Percentiles rank a stretch among this genome's conserved stretches.
These are phyloP conservation scores for Boechera stricta DNA, from an alignment of 345 rosid genomes.

Conservation along the genomic window DNA sequence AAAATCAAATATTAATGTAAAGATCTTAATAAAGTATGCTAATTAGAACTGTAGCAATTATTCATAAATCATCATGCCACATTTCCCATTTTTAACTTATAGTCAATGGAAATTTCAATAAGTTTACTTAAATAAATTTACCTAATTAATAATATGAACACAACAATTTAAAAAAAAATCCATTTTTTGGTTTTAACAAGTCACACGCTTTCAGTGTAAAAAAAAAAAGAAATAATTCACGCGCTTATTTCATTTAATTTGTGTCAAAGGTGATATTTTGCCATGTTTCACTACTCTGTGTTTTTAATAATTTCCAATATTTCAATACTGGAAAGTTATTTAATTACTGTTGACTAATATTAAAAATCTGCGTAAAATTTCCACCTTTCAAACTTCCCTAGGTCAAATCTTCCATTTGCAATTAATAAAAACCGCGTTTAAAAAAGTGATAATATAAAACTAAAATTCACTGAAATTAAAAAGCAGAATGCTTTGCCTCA, in stretches of 20 bases:
- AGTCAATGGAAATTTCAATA: neutral
- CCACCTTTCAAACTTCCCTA: neutral
- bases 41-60: neutral
- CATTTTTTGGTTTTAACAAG: neutral
- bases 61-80: constrained; percentile 3
- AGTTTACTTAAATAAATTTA: neutral
- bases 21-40: neutral
- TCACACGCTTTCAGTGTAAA: neutral
- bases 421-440: neutral
- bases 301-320: neutral
- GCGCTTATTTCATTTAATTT: neutral
- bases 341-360: neutral
- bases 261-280: neutral
- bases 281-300: neutral
- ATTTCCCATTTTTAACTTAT: neutral
- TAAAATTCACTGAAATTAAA: neutral
- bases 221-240: neutral
- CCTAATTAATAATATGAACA: neutral
- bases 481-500: neutral
- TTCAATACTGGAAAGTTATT: neutral
- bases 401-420: neutral
- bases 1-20: neutral
- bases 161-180: neutral
- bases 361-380: neutral
- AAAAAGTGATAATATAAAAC: neutral